These are phyloP conservation scores for Aspergillus unguis DNA, from an alignment of 2,329 filamentous ascomycete genomes.

Conservation along the genomic window DNA sequence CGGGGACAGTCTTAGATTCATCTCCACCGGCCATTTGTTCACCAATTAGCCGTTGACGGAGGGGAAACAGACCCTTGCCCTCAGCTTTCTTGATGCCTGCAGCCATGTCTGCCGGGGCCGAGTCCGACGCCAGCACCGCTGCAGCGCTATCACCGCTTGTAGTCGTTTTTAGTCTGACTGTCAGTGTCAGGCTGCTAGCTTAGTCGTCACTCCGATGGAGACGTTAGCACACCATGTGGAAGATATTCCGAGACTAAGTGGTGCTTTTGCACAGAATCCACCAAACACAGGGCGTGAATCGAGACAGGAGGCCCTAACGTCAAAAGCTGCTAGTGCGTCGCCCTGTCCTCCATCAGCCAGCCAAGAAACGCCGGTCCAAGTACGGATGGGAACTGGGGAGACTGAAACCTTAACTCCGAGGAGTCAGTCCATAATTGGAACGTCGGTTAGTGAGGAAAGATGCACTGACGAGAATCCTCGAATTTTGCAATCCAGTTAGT, in stretches of 20 bases:
- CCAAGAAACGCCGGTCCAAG: constrained; percentile 12
- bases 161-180: neutral
- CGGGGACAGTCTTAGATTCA: constrained; percentile 15
- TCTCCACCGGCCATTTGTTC: constrained; percentile 19
- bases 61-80: constrained; percentile 11
- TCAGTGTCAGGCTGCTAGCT: neutral
- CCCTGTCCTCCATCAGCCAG: constrained; percentile 26
- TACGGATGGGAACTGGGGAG: neutral
- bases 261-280: constrained; percentile 25
- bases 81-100: constrained; percentile 16
- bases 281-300: constrained; percentile 28
- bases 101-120: constrained; percentile 12
- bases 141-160: neutral
- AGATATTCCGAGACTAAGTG: constrained; percentile 22
- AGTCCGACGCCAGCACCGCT: constrained; percentile 15
- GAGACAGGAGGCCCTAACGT: constrained; percentile 17
- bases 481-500: neutral
- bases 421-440: neutral
- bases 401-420: constrained; percentile 5
- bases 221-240: constrained; percentile 23
- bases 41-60: constrained; percentile 21
- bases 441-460: neutral
- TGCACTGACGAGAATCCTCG: neutral
- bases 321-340: constrained; percentile 23
- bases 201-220: constrained; percentile 12